Base-by-base conservation (phyloP, 129 eudicot species). In the Ambrosia trifida region DNA sequence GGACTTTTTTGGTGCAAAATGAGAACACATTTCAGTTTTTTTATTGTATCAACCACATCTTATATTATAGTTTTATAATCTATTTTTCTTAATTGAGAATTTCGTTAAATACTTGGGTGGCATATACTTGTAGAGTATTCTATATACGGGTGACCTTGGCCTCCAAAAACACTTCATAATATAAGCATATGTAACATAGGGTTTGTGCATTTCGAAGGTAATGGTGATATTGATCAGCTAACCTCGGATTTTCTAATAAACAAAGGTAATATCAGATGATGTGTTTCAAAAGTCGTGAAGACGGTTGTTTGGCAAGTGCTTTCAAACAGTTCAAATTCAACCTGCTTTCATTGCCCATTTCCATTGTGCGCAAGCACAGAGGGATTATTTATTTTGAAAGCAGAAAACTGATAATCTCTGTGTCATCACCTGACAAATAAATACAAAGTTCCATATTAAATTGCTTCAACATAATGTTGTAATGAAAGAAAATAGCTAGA, bases 221-320 rank as follows among this genome's bases (percentile, higher is more conserved):
- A 44, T 20, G 11, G 13, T 24, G 13, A 44, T 30, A 14, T 46
- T 7, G 13, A 54, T 44, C 16, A 30, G 46, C 72, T 66, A 66
- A 66, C 72, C 72, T 66, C 5, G 72, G 38, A 30, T 66, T 45
- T 11, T 66, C 41, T 13, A 58, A 24, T 4, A 66, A 45, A 7
- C 54, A 58, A 45, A 66, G 72, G 72, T 66, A 66, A 66, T 58
- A 66, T 4, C 72, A 58, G 13, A 66, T 66, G 41, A 66, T 66
- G 33, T 66, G 72, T 32, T 66, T 66, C 7, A 66, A 46, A n/a
- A 66, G 58, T 12, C 58, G 80, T 24, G 95, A 69, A 50, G 97
- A 85, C 40, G 91, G 95, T 68, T 81, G 88, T 61, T 87, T 89
- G 36, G 91, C 85, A 20, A 86, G 84, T 57, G 54, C 70, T 17